Conservation (phyloP, 257 asterid species). For the Prunella vulgaris region DNA sequence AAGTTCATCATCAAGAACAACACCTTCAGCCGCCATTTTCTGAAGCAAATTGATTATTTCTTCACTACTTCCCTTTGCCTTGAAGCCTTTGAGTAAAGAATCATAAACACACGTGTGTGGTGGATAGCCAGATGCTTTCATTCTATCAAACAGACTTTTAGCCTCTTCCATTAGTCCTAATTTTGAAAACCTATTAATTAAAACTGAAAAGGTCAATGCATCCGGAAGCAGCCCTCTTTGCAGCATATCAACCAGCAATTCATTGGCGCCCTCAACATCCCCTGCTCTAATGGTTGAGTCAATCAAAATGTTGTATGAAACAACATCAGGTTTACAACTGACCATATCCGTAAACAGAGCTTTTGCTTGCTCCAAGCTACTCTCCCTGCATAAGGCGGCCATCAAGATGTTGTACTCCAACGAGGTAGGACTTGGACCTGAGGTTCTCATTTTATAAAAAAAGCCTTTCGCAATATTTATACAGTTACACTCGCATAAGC, state of each 20-base stretch:
- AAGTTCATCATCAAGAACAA: conserved; percentile 48
- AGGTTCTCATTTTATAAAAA: conserved; percentile 42
- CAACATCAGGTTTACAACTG: conserved; percentile 42
- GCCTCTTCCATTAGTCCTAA: conserved; percentile 63
- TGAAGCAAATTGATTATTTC: conserved; percentile 49
- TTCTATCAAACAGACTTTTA: conserved; percentile 40
- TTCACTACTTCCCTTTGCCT: conserved; percentile 38
- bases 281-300: conserved; percentile 48
- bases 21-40: conserved; percentile 46
- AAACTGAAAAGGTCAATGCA: conserved; percentile 45
- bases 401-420: conserved; percentile 53
- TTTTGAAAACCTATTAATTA: conserved; percentile 56
- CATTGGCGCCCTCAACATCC: conserved; percentile 41
- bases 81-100: conserved; percentile 57
- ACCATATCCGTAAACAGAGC: conserved; percentile 51
- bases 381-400: conserved; percentile 57
- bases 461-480: conserved; percentile 66
- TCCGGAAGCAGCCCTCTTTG: conserved; percentile 44
- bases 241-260: conserved; percentile 46
- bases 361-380: conserved; percentile 64
- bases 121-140: conserved; percentile 46
- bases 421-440: conserved; percentile 41
- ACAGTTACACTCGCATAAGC: conserved; percentile 48
- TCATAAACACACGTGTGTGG: conserved; percentile 44
- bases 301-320: conserved; percentile 58